Base-by-base conservation (phyloP, 2,329 filamentous ascomycete genomes). In the Ophiostoma montium region DNA sequence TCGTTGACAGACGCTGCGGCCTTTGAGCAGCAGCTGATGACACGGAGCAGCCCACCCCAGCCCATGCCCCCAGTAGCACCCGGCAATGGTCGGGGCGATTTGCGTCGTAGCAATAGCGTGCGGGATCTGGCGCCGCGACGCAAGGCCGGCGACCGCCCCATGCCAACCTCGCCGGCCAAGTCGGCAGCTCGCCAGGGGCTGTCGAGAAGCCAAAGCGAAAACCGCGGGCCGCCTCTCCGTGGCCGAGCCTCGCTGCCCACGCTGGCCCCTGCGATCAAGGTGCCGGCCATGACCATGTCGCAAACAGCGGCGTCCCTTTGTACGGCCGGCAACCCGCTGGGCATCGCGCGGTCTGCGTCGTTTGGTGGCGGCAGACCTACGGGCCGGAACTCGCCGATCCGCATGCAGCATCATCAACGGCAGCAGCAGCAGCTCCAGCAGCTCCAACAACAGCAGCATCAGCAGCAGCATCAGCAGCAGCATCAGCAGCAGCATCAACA, bases 151-250 rank as follows among this genome's bases (percentile, higher is more conserved):
- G 69, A 72, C 47, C 66, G 67, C 35, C 57, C 63, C 15, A 60
- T 63, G 41, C 63, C 65, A 41, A 71, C 64, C 57, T 78, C 76
- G 5, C 75, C 77, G 0, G 62, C 71, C 33, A 79, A 77, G 56
- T 59, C 70, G 23, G 61, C 65, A 5, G 62, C 59, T 43, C 63
- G 72, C 1, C 70, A 70, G 3, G 74, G 67, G 2, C 63, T 81
- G 35, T 69, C 70, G 19, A 68, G 75, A 30, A 78, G 75, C 55
- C 64, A 70, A 50, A 77, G 74, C 53, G 75, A 79, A 52, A 74
- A 63, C 39, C 65, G 71, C 35, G 70, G 67, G 7, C 72, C 70
- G 55, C 71, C 67, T 50, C 58, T 65, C 4, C 54, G 60, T 3
- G 63, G 63, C 23, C 68, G 68, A 43, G 54, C 61, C 5, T 57